Evolutionary conservation across 202 grass and related monocot species (phyloP).

Genomic region (Miscanthus sacchariflorus): DNA sequence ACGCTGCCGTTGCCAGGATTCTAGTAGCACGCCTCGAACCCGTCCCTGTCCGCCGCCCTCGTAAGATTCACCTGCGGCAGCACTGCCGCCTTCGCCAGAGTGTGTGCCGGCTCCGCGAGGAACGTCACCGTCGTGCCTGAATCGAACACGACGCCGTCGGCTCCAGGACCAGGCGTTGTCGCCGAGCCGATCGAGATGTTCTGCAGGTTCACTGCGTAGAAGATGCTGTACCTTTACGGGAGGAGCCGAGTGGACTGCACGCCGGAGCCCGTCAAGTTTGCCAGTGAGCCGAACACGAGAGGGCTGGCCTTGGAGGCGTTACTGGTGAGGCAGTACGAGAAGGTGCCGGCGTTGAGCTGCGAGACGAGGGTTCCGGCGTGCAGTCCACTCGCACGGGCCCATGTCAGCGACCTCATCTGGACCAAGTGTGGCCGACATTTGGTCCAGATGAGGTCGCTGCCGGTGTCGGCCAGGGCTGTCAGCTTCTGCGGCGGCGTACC

Average conservation of each 20-base stretch:
- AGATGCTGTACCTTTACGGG: not conserved
- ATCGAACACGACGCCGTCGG: slow-evolving; percentile 14
- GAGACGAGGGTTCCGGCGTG: not conserved
- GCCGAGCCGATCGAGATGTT: slow-evolving; percentile 27
- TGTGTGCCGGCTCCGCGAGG: slow-evolving; percentile 8
- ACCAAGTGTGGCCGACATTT: no score
- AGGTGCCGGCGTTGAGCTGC: slow-evolving; percentile 32
- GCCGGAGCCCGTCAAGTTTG: not conserved
- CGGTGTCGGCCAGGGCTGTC: no score
- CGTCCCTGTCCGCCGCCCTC: not conserved
- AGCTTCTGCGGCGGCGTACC: no score
- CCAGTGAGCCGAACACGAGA: slow-evolving; percentile 39
- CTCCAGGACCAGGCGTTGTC: not conserved
- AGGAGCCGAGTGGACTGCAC: not conserved
- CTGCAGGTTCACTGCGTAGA: slow-evolving; percentile 38
- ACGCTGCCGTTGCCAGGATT: no score
- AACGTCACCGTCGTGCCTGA: slow-evolving; percentile 36
- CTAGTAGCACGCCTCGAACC: not conserved
- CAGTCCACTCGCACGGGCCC: no score
- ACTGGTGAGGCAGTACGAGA: slow-evolving; percentile 46
- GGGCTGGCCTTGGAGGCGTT: slow-evolving; percentile 35
- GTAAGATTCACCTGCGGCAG: slow-evolving; percentile 24
- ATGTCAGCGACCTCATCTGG: no score
- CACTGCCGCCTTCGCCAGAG: slow-evolving; percentile 4
- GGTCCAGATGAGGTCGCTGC: no score